Base-by-base conservation (phyloP, 371 early-diverging fungal genomes). In the Sporodiniella umbellata region DNA sequence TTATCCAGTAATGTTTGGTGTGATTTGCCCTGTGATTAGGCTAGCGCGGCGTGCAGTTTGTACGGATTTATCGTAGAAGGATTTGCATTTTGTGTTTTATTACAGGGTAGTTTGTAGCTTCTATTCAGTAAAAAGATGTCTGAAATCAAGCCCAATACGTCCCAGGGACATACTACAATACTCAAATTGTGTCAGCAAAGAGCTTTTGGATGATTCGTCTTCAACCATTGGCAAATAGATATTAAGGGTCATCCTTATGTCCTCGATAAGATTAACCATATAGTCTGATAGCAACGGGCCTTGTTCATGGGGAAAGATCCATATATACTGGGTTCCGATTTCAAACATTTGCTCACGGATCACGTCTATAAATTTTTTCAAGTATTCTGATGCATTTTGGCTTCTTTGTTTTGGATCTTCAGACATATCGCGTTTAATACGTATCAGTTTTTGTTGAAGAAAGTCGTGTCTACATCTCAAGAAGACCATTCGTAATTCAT, bases 141-240 rank as follows among this genome's bases (percentile, higher is more conserved):
- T 75, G 48, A 90, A 86, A 63, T 92, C 93, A 21, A 87, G 62
- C 4, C 93, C 93, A 42, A 90, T 81, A 21, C 89, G 75, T 26
- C 88, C 87, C 38, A 92, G 72, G 7, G 89, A 88, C 75, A 89
- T 79, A 33, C 90, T 89, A 53, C 86, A 88, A 57, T 90, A 92
- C 78, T 89, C 88, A n/a, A 86, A 67, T 48, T 92, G 89, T 1
- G 88, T 86, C 33, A 86, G 60, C 14, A 90, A 51, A 3, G 86
- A 85, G 0, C 79, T 77, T 23, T 90, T 50, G 3, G 82, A 64
- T 2, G 86, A 77, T 1, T 83, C 84, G 45, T 88, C 88, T 18
- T 71, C 64, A 44, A 90, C 78, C 38, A 72, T 60, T 12, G 70
- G 68, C 14, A 82, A 64, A 46, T 81, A 69, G 0, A 56, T 49